phyloP scores from a whole-genome alignment of 345 rosid species.

The Erucastrum elatum region DNA sequence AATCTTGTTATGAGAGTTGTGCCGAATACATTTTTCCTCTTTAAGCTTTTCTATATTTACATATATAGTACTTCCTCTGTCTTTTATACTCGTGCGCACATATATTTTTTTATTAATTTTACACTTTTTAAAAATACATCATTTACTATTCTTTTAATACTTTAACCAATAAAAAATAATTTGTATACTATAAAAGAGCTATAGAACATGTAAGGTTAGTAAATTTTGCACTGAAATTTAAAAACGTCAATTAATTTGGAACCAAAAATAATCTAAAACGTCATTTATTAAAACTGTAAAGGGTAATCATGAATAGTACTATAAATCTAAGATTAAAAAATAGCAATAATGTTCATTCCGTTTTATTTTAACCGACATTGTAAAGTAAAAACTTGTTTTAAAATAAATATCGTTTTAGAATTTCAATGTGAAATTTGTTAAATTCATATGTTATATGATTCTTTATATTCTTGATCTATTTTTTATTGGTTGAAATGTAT shows the following conservation, averaged over 20 bases:
- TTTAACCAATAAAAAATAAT: no score
- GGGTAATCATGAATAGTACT: neutral
- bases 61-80: no score
- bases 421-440: no score
- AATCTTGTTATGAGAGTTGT: neutral
- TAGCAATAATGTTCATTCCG: neutral
- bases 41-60: neutral
- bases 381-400: no score
- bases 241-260: neutral
- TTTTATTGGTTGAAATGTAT: neutral
- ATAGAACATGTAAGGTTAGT: neutral
- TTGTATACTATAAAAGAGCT: neutral
- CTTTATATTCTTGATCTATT: neutral
- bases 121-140: neutral
- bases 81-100: neutral
- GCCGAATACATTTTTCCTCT: neutral
- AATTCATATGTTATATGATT: no score
- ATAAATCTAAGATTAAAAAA: neutral
- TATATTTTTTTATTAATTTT: no score
- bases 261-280: no score
- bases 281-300: neutral
- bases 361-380: neutral
- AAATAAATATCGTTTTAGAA: no score
- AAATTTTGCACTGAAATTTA: no score
- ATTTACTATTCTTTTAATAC: neutral